Evolutionary conservation across 2,329 filamentous ascomycete genomes (phyloP), one percentile per base, ranked within the genome.

Genomic region (Talaromyces sp.): DNA sequence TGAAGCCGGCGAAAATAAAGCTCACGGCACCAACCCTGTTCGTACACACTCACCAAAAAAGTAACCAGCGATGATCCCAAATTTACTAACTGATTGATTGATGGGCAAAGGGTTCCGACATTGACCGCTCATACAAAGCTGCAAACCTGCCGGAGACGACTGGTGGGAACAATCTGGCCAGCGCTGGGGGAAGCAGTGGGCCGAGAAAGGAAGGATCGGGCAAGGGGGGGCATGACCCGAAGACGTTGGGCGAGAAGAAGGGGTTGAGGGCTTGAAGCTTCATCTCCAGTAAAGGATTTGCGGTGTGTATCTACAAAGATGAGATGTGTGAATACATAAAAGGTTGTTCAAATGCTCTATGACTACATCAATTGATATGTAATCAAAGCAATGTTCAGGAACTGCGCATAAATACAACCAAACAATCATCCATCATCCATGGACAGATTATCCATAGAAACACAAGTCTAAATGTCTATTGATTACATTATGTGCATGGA

Each of bases 201-300:
- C 63, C 58, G 14, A 67, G 59, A 26, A 59, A 60, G 31, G 19
- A 56, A 26, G 71, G 72, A 26, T 72, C 70, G 49, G 75, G 75
- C 46, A 76, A 77, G 68, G 74, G 74, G 6, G 72, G 72, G 1
- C 56, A 58, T 41, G 71, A 74, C 27, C 73, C 74, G 24, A 71
- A 72, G 58, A 65, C 67, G 0, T 53, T 72, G 14, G 75, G 75
- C 8, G 68, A 74, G 61, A 63, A 71, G 5, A 77, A 75, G 69
- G 74, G 74, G 1, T 32, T 66, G 1, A 71, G 69, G 38, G 66
- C 67, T 29, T 49, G 19, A 52, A n/a, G 11, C 2, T n/a, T n/a
- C n/a, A n/a, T n/a, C n/a, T n/a, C n/a, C n/a, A n/a, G n/a, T n/a
- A n/a, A n/a, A n/a, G n/a, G n/a, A n/a, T n/a, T 9, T 13, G 46